Conservation (phyloP, 1,284 basidiomycete genomes). For the Phenoliferia sp. region DNA sequence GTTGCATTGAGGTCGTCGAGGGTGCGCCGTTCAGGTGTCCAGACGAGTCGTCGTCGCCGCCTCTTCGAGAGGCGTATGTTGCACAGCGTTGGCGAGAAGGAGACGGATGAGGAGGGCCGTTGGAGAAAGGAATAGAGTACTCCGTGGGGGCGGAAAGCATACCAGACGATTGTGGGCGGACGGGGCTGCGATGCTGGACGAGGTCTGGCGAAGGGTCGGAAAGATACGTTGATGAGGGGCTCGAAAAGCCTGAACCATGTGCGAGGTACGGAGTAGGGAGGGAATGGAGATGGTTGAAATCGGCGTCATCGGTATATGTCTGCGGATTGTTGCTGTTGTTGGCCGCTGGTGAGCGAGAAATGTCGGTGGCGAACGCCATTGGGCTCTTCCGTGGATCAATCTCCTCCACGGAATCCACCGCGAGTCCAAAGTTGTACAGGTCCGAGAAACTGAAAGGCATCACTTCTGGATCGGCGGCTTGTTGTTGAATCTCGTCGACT, state of each 20-base stretch:
- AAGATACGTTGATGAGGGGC: slow-evolving; percentile 26
- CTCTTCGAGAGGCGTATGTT: slow-evolving; percentile 6
- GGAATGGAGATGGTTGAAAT: background rate
- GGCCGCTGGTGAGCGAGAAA: background rate
- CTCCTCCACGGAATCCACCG: slow-evolving; percentile 19
- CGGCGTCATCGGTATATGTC: slow-evolving; percentile 5
- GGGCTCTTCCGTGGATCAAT: slow-evolving; percentile 17
- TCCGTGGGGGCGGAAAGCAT: slow-evolving; percentile 19
- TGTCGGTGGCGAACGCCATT: slow-evolving; percentile 12
- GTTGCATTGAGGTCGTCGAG: slow-evolving; percentile 8
- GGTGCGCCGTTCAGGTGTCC: background rate
- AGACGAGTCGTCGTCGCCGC: slow-evolving; percentile 12
- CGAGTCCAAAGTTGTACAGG: slow-evolving; percentile 31
- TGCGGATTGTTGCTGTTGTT: background rate
- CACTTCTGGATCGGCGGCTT: background rate
- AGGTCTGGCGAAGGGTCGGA: slow-evolving; percentile 31
- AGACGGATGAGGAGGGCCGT: background rate
- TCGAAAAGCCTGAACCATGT: slow-evolving; percentile 27
- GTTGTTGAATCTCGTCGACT: slow-evolving; percentile 6
- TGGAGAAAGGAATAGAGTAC: slow-evolving; percentile 11
- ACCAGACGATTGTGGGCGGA: slow-evolving; percentile 9
- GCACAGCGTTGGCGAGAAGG: slow-evolving; percentile 19
- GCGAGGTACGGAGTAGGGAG: slow-evolving; percentile 10
- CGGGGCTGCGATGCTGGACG: slow-evolving; percentile 12
- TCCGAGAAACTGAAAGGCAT: slow-evolving; percentile 34